Evolutionary conservation across 176 grass and related monocot genomes (phyloP).

Genomic region (Cocos nucifera): DNA sequence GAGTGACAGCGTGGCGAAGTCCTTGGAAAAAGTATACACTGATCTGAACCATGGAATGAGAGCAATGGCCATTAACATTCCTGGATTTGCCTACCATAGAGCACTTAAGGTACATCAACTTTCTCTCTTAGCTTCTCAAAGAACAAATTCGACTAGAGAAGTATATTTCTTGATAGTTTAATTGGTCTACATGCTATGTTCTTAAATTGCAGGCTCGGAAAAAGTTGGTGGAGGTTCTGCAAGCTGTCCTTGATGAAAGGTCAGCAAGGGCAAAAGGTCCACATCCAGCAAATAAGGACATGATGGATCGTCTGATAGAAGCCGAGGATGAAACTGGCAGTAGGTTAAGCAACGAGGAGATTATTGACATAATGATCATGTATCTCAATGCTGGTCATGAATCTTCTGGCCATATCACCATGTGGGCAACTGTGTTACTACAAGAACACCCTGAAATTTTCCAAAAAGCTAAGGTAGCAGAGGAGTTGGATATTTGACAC

Average conservation of each 20-base stretch:
- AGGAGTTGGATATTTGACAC: too few species aligned
- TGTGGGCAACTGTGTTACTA: conserved; percentile 85
- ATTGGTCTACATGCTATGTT: too few species aligned
- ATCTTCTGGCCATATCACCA: conserved; percentile 93
- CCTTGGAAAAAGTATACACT: conserved; percentile 72
- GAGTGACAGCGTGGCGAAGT: conserved; percentile 4
- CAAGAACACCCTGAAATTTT: conserved; percentile 69
- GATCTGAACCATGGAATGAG: conserved; percentile 83
- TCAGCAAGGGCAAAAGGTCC: conserved; percentile 7
- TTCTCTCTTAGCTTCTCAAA: too few species aligned
- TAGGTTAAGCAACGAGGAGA: conserved; percentile 55
- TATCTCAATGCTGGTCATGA: conserved; percentile 94
- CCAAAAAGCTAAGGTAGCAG: conserved; percentile 52
- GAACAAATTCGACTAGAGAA: too few species aligned
- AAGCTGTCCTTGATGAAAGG: conserved; percentile 42
- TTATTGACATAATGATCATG: conserved; percentile 81
- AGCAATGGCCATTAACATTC: conserved; percentile 84
- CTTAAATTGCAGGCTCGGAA: conserved; percentile 26
- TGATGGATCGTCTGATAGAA: conserved; percentile 74
- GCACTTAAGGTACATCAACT: conserved; percentile 35
- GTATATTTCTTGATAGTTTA: too few species aligned
- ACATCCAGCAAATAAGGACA: conserved; percentile 30
- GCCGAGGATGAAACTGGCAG: conserved; percentile 50
- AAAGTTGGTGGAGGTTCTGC: conserved; percentile 45
- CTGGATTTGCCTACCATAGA: conserved; percentile 59